Evolutionary conservation across 2,329 filamentous ascomycete genomes (phyloP).

Genomic region (Stromatinia cepivora): DNA sequence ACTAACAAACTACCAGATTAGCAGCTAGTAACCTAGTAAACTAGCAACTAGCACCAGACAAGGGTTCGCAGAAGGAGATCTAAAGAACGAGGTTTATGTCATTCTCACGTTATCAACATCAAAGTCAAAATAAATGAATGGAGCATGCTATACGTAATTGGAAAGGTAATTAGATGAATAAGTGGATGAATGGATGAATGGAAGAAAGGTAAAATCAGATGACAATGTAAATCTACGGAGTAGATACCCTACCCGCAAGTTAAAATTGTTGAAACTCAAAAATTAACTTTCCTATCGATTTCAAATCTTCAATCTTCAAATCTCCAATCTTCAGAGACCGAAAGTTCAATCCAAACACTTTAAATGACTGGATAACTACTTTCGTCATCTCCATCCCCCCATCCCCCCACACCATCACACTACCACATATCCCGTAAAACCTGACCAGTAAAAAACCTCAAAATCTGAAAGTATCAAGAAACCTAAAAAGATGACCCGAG

Average conservation of each 20-base stretch:
- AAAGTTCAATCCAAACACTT: background rate
- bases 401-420: conserved; percentile 1
- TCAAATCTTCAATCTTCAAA: background rate
- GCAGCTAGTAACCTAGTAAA: background rate
- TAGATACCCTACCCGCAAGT: background rate
- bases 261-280: background rate
- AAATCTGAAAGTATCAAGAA: too few species aligned
- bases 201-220: too few species aligned
- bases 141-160: background rate
- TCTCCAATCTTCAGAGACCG: background rate
- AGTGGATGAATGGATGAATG: background rate
- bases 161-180: background rate
- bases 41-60: background rate
- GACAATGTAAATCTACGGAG: too few species aligned
- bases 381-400: background rate
- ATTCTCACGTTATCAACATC: background rate
- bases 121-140: background rate
- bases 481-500: background rate
- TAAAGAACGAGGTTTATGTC: background rate
- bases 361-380: background rate
- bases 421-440: background rate
- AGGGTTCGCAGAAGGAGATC: background rate
- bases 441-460: background rate
- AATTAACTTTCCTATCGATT: background rate
- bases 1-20: too few species aligned